Base-by-base conservation (phyloP, 768 basidiomycete genomes). In the Calocera cornea region DNA sequence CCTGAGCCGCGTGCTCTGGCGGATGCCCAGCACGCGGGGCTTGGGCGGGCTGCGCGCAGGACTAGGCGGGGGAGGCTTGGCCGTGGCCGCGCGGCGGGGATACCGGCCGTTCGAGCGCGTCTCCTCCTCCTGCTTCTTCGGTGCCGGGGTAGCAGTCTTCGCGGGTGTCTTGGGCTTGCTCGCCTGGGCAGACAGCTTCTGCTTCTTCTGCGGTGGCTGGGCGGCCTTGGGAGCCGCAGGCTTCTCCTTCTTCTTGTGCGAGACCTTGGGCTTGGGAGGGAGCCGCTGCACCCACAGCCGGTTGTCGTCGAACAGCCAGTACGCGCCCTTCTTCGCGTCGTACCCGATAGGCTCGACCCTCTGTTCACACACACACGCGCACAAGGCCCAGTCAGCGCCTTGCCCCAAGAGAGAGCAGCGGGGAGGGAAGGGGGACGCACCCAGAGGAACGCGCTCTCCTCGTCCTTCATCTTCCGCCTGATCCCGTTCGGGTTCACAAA, bases 281-380 rank as follows among this genome's bases (percentile, higher is more conserved):
- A 80, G 78, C n/a, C 89, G 87, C 73, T 93, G 91, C 49, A 92
- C 84, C 92, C 92, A 94, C 27, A 94, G 80, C 27, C 92, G 87
- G 72, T 92, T 87, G 66, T 84, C 90, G 47, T 92, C 91, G 70
- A 94, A 89, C 27, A 92, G 76, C 90, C 90, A 92, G 73, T 92
- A 93, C 0, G 87, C 86, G 74, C 92, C 91, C 7, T 78, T 79
- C 73, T 87, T 86, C 41, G 83, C 82, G 72, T 93, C 92, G 70
- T 89, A 91, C 5, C 92, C 92, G 69, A 93, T 83, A 10, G 92
- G 91, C 72, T 92, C 89, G 66, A 88, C 85, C 29, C 92, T 87
- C 92, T 94, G 67, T 41, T 2, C 24, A 69, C 10, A 1, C 22
- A 34, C n/a, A n/a, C n/a, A n/a, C n/a, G n/a, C n/a, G n/a, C n/a